Evolutionary conservation across 2,329 filamentous ascomycete species (phyloP).

Genomic region (Magnaporthales sp.): DNA sequence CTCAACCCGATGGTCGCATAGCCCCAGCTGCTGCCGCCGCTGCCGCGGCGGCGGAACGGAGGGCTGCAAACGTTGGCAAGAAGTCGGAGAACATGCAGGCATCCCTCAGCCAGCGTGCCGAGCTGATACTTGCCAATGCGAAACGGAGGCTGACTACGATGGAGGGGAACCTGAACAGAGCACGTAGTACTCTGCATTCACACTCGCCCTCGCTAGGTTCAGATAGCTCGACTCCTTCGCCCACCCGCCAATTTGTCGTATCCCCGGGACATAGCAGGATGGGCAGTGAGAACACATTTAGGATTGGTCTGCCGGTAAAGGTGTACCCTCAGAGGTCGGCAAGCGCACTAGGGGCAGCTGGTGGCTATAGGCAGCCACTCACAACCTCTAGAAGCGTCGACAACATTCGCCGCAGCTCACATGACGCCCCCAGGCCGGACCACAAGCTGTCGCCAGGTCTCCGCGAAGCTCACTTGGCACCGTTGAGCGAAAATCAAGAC

Average conservation of each 20-base stretch:
- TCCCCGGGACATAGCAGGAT: slow-evolving; percentile 47
- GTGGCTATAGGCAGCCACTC: slow-evolving; percentile 45
- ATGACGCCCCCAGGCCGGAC: slow-evolving; percentile 16
- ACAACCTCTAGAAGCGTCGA: slow-evolving; percentile 35
- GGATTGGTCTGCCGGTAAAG: slow-evolving; percentile 29
- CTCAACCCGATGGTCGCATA: not conserved
- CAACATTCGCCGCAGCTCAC: slow-evolving; percentile 24
- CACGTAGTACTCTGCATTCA: slow-evolving; percentile 58
- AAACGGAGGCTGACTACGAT: slow-evolving; percentile 85
- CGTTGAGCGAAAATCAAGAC: slow-evolving; percentile 44
- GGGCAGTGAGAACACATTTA: slow-evolving; percentile 51
- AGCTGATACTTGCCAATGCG: slow-evolving; percentile 86
- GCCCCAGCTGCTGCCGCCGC: not conserved
- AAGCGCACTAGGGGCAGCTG: slow-evolving; percentile 53
- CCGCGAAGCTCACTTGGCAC: slow-evolving; percentile 36
- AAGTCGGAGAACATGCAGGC: not conserved
- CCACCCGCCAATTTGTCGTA: slow-evolving; percentile 19
- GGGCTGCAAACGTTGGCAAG: not conserved
- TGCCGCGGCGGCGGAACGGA: not conserved
- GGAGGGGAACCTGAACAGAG: slow-evolving; percentile 82
- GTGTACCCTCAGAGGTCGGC: slow-evolving; percentile 48
- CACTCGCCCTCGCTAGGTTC: slow-evolving; percentile 49
- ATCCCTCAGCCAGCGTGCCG: slow-evolving; percentile 72
- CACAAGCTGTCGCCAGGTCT: slow-evolving; percentile 29
- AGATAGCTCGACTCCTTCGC: slow-evolving; percentile 44